Base-by-base conservation (phyloP, 768 basidiomycete species). In the Mrakia blollopis region DNA sequence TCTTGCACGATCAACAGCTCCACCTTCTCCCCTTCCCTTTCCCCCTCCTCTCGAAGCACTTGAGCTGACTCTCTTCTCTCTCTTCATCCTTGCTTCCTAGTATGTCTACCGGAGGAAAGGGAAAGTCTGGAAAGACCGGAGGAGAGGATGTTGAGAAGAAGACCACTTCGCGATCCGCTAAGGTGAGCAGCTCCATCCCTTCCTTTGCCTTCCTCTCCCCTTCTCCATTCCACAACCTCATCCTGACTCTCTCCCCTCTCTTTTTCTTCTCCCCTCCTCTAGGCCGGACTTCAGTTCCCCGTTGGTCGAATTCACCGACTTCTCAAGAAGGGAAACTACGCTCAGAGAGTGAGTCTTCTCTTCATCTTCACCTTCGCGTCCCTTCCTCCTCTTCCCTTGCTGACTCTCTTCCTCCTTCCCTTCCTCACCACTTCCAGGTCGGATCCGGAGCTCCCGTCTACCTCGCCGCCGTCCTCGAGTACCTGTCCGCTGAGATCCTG, bases 401-500 rank as follows among this genome's bases (percentile, higher is more conserved):
- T 50, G 47, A 57, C 57, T 23, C 54, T 11, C 11, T 54, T 23
- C 54, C 57, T 28, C 8, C 57, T n/a, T 57, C 57, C 14, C 13
- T 57, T 28, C 25, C 21, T 57, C 28, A 1, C 23, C 25, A n/a
- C 10, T n/a, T 9, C 57, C 14, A 57, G 57, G 89, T 94, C 78
- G 93, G 93, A 85, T 91, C 92, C 76, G 93, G 93, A 86, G 92
- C 93, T 79, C 92, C 93, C 91, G 92, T 94, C 71, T 94, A 94
- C 85, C 89, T 94, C 74, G 92, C 92, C 50, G 92, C 92, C 28
- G 92, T 94, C 78, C 89, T 94, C 75, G 93, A 94, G 84, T 94
- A 95, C 83, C 90, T 95, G 78, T 91, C 92, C 78, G 93, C 93
- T 65, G 93, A 95, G 84, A 94, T 95, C 83, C 90, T 95, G 79